These are phyloP conservation scores for Magnaporthiopsis rhizophila DNA, from an alignment of 2,329 filamentous ascomycete species.

Conservation along the genomic window DNA sequence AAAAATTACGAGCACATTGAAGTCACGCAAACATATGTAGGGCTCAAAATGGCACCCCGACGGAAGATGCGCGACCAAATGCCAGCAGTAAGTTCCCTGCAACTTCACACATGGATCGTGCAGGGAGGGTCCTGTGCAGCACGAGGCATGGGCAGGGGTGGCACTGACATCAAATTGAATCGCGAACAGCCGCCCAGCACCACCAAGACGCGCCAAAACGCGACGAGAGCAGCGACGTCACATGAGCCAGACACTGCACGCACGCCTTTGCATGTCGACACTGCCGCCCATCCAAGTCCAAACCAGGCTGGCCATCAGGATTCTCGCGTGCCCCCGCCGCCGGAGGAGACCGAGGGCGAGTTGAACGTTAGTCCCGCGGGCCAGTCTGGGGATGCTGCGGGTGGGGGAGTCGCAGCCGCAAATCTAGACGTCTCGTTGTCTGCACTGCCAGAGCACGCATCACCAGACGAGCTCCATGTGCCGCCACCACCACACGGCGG, in stretches of 20 bases:
- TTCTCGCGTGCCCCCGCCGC: background rate
- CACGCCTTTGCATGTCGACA: background rate
- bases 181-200: background rate
- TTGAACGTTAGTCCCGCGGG: background rate
- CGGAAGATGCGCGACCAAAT: background rate
- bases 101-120: background rate
- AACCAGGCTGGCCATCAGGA: background rate
- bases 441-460: background rate
- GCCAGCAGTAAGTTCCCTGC: background rate
- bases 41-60: background rate
- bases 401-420: background rate
- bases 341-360: background rate
- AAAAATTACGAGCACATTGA: background rate
- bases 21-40: background rate
- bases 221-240: background rate
- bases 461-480: background rate
- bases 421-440: background rate
- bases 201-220: background rate
- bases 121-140: background rate
- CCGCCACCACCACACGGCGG: background rate
- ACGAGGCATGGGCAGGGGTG: background rate
- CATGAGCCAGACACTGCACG: background rate
- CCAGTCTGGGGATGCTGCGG: background rate
- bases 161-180: background rate
- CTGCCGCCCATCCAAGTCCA: background rate